A percentile compares a stretch with the other conserved stretches of the same genome.
Conservation (phyloP, 2,329 filamentous ascomycete species). For the Beauveria australis region DNA sequence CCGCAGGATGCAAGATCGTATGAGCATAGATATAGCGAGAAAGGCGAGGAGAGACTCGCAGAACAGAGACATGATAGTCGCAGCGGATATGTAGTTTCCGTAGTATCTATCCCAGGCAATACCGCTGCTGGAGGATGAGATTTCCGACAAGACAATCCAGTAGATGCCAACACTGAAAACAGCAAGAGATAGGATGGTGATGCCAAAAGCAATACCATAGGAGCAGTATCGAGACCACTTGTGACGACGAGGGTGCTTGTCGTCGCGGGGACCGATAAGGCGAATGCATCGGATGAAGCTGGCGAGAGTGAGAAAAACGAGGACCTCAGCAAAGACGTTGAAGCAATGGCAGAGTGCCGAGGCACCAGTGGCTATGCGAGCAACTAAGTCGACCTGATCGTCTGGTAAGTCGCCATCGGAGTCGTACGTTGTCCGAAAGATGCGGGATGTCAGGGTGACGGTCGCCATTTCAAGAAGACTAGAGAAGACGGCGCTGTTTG, state of each 20-base stretch:
- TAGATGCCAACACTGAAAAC: conserved; percentile 8
- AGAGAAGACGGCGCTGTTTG: background rate
- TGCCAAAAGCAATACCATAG: background rate
- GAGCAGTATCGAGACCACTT: conserved; percentile 1
- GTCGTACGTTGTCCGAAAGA: background rate
- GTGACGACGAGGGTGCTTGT: background rate
- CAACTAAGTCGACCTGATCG: background rate
- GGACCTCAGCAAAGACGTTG: conserved; percentile 4
- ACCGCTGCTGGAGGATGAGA: background rate
- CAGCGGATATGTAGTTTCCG: background rate
- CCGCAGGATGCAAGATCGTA: conserved; percentile 6
- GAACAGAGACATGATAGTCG: background rate
- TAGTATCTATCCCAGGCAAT: background rate
- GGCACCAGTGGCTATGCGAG: background rate
- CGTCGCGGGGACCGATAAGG: background rate
- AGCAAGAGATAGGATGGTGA: conserved; percentile 6
- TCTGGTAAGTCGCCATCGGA: background rate
- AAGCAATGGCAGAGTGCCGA: background rate
- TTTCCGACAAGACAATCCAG: background rate
- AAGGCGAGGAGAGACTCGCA: background rate
- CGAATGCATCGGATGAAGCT: conserved; percentile 11
- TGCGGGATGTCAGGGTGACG: background rate
- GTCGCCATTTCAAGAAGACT: background rate
- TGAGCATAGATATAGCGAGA: background rate
- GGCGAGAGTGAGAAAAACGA: conserved; percentile 12